Conservation (phyloP, 2,329 filamentous ascomycete genomes). For the Diaporthe ampelina region DNA sequence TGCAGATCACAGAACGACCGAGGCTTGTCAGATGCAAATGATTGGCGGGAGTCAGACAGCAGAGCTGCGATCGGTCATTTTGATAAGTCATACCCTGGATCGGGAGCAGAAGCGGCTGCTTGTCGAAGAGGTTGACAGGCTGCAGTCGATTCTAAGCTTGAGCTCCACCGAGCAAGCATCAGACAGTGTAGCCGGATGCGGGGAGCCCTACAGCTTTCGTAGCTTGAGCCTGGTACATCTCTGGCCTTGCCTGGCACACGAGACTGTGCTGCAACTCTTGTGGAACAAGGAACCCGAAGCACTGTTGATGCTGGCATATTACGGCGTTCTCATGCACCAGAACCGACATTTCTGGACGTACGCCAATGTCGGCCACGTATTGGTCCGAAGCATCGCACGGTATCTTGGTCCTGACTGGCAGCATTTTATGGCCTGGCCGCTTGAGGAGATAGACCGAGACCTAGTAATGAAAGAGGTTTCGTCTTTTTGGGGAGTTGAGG, state of each 20-base stretch:
- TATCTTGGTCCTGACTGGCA: constrained; percentile 30
- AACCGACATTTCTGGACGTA: constrained; percentile 21
- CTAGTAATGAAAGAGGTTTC: background rate
- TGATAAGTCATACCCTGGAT: constrained; percentile 22
- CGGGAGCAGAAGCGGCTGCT: constrained; percentile 31
- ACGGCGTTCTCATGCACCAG: constrained; percentile 29
- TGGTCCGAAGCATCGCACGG: constrained; percentile 22
- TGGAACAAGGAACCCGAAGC: constrained; percentile 25
- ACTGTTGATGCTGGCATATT: constrained; percentile 35
- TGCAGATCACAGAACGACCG: background rate
- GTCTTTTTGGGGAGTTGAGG: too few relatives aligned
- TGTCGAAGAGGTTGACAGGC: constrained; percentile 26
- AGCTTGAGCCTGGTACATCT: constrained; percentile 23
- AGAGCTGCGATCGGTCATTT: constrained; percentile 30
- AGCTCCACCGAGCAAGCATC: constrained; percentile 5
- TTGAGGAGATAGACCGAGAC: constrained; percentile 1
- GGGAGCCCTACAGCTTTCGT: background rate
- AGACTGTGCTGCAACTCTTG: constrained; percentile 8
- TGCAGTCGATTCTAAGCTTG: constrained; percentile 30
- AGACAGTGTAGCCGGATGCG: background rate
- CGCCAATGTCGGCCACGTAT: constrained; percentile 11
- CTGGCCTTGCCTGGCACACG: constrained; percentile 27
- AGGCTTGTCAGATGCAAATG: too few relatives aligned
- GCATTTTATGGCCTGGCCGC: constrained; percentile 31
- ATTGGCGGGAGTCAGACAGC: background rate